Percentiles rank a stretch among this genome's conserved stretches.
Conservation (phyloP, 306 rosid species). For the Erythrophleum fordii region DNA sequence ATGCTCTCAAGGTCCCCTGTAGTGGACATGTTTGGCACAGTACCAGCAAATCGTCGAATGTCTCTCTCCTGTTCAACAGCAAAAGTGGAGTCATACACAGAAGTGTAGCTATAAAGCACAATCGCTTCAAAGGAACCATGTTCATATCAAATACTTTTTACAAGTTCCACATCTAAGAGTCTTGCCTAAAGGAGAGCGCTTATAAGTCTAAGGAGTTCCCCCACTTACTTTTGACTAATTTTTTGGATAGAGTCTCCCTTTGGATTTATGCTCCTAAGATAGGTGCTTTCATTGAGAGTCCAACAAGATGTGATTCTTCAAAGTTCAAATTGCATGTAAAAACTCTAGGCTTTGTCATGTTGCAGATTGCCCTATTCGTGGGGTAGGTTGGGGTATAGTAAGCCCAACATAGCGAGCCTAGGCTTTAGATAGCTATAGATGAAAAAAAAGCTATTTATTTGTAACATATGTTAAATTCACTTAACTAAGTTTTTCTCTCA, state of each 20-base stretch:
- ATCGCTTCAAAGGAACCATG: background rate
- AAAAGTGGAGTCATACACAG: conserved; percentile 13
- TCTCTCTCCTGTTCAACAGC: conserved; percentile 58
- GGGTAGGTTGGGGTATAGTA: background rate
- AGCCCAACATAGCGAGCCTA: background rate
- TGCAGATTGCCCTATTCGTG: background rate
- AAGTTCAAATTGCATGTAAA: background rate
- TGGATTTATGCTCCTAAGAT: too few relatives aligned
- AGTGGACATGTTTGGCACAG: conserved; percentile 68
- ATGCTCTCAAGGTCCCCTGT: conserved; percentile 83
- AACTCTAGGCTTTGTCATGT: too few relatives aligned
- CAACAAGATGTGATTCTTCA: background rate
- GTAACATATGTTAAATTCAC: background rate
- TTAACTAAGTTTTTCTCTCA: background rate
- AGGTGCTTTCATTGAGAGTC: too few relatives aligned
- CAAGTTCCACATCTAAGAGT: too few relatives aligned
- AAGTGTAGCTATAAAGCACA: background rate
- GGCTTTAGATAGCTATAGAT: background rate
- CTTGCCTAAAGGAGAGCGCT: too few relatives aligned
- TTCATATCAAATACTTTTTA: background rate
- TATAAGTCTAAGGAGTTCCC: too few relatives aligned
- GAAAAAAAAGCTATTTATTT: background rate
- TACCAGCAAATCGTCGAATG: conserved; percentile 61
- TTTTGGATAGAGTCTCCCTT: too few relatives aligned
- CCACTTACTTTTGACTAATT: too few relatives aligned